Base-by-base conservation (phyloP, 441 rosid species). In the Syzygium malaccense region DNA sequence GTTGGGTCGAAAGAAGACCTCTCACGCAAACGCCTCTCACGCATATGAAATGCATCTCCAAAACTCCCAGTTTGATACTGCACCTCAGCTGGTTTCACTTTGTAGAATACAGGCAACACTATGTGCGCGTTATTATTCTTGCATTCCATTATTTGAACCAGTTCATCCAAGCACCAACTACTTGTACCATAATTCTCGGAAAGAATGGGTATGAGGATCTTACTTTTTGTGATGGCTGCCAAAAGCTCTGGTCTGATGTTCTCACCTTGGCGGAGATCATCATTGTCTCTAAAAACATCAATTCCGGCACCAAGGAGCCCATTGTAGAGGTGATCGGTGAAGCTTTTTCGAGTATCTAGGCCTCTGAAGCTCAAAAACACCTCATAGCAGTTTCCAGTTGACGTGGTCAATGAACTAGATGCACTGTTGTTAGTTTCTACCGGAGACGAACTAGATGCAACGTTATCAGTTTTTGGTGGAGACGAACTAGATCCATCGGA, bases 11-110 rank as follows among this genome's bases (percentile, higher is more conserved):
- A 33, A 33, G 33, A 55, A 55, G 26, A 4, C 60, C 60, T 56
- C 60, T 3, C 2, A 56, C 0, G 12, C 3, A 4, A 56, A 56
- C 12, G 26, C 0, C 0, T 7, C 58, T 19, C 11, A 1, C 58
- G 10, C 58, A 7, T 3, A 7, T 3, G 4, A 55, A 55, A 55
- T 19, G 26, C 26, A 1, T 55, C 4, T 55, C 58, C 58, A 55
- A 55, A 55, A 5, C 58, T 8, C 58, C 58, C 58, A 0, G 0
- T 19, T 20, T 20, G 58, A 55, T 55, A 0, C 7, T 25, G 0
- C 25, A 55, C 58, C 0, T 55, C 58, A 55, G 4, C 26, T 19
- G 58, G 58, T 20, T 55, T 55, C 11, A 55, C 58, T 55, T 55
- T 55, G 26, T 55, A 55, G 26, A 55, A 55, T 55, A 55, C 20